Evolutionary conservation across 2,329 filamentous ascomycete genomes (phyloP), one percentile per base, ranked within the genome.

Genomic region (Sclerotinia sclerotiorum): DNA sequence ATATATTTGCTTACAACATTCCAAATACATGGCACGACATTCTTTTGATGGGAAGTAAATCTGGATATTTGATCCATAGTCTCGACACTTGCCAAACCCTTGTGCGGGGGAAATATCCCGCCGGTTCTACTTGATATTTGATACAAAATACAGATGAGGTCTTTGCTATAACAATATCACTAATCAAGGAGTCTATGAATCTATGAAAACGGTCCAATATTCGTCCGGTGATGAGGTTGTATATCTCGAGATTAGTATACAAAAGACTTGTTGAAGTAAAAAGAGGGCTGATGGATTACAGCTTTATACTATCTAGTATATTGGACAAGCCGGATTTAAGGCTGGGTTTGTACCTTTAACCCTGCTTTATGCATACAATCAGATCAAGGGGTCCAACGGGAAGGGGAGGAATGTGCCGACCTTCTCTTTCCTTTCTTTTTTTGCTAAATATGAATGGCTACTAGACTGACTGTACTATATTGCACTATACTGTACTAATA

Each of bases 281-380:
- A 55, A 55, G 52, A 56, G n/a, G 52, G 52, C 52, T n/a, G 44
- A 21, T 48, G 19, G 19, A 48, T 42, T 11, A 48, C 24, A 29
- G 15, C 51, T 42, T 42, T 42, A 39, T 39, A 51, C n/a, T 51
- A 24, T 55, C 27, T 32, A 27, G 49, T 52, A 27, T 55, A 17
- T 32, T 44, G 46, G 19, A 42, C 39, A 48, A 24, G 13, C 17
- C 60, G 8, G 60, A 62, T 62, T n/a, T n/a, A n/a, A n/a, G n/a
- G n/a, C n/a, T n/a, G 58, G 44, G 44, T 35, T 35, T 35, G 44
- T n/a, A 35, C 21, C 35, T 24, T 19, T 13, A 51, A 7, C 60
- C 60, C 60, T 48, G n/a, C 29, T 21, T 51, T 51, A 52, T 63
- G 46, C 60, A 62, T 62, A 51, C 46, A 35, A 49, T 42, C 55